These are phyloP conservation scores for Neodidymelliopsis sp. DNA, from an alignment of 2,329 filamentous ascomycete species.

Conservation along the genomic window DNA sequence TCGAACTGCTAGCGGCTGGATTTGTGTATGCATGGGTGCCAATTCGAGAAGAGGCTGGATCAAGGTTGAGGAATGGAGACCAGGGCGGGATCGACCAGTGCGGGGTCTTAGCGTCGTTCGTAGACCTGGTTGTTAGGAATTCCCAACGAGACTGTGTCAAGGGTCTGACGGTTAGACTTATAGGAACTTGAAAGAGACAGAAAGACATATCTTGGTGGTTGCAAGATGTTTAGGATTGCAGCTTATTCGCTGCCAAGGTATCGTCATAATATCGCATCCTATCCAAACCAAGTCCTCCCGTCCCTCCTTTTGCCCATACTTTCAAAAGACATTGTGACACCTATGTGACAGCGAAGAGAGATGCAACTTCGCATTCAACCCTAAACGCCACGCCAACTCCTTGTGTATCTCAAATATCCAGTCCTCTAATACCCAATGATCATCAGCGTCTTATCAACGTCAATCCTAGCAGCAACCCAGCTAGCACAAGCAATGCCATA, in stretches of 20 bases:
- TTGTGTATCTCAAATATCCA: not conserved
- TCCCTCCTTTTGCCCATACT: not conserved
- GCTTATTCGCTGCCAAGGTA: slow-evolving; percentile 5
- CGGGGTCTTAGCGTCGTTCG: slow-evolving; percentile 11
- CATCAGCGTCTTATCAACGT: slow-evolving; percentile 9
- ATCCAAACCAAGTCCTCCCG: not conserved
- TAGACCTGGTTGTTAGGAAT: not conserved
- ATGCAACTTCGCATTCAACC: too few species aligned
- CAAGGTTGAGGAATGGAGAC: slow-evolving; percentile 13
- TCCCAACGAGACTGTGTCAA: too few species aligned
- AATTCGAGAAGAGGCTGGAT: slow-evolving; percentile 4
- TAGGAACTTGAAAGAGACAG: too few species aligned
- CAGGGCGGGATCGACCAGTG: slow-evolving; percentile 4
- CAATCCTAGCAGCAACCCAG: slow-evolving; percentile 19
- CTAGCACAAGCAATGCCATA: slow-evolving; percentile 22
- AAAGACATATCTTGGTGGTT: not conserved
- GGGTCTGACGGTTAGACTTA: too few species aligned
- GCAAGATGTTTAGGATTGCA: not conserved
- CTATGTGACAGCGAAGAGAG: too few species aligned
- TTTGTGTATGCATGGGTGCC: not conserved
- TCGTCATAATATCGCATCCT: slow-evolving; percentile 2
- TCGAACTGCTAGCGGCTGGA: not conserved
- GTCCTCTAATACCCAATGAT: not conserved
- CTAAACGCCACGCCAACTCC: too few species aligned
- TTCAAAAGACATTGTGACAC: too few species aligned